Evolutionary conservation across 108 stramenopile species (phyloP), one percentile per base, ranked within the genome.

Genomic region (Nitzschia sp.): DNA sequence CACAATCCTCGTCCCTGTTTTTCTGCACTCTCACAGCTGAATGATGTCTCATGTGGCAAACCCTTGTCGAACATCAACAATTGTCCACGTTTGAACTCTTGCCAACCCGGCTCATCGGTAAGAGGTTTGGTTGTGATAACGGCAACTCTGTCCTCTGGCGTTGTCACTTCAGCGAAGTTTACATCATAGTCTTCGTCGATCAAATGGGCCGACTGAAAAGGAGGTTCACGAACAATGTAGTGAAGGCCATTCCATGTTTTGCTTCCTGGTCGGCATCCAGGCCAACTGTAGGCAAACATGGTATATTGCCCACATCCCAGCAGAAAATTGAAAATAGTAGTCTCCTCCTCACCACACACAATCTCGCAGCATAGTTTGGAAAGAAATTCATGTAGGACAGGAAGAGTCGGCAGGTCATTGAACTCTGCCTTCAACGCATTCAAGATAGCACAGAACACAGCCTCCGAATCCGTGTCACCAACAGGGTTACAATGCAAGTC

Each of bases 391-490:
- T 93, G 86, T 10, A 96, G 67, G 17, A 91, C 89, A 7, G 91
- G 89, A 39, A 93, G 67, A 17, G 89, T 88, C 7, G 93, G 91
- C 39, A 91, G 54, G 8, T 77, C 71, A 14, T 67, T 51, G 64
- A 93, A 96, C 62, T 85, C 78, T 19, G 86, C 84, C 34, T 86
- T 70, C 34, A 96, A 67, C 2, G 84, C 85, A 75, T 94, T 96
- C 57, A 96, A 73, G 66, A 96, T 91, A 63, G 88, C 87, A 70
- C 92, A 93, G 80, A 96, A 96, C 48, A 86, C 89, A 6, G 88
- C 85, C 64, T 96, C 96, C 12, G 88, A 90, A 76, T 96, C 96
- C 10, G 96, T 96, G 54, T 89, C 86, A 6, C 96, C 96, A 39
- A 96, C 83, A 11, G 96, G 86, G 54, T 80, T 62, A 58, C 80